A percentile compares a stretch with the other conserved stretches of the same genome.
These are phyloP conservation scores for Ophiorrhiza pumila DNA, from an alignment of 257 asterid species.

Conservation along the genomic window DNA sequence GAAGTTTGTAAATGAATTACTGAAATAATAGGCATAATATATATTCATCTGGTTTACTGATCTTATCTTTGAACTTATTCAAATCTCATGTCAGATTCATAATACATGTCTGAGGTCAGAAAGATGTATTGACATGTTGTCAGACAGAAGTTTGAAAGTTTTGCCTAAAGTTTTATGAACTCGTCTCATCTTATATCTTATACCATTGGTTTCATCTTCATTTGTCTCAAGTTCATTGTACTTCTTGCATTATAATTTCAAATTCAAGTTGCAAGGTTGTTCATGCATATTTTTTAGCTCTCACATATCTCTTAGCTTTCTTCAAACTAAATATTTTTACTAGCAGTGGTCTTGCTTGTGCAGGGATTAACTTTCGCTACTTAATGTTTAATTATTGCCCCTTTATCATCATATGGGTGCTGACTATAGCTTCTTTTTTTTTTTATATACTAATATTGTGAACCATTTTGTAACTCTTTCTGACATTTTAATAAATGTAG, in stretches of 20 bases:
- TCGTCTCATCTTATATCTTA: not conserved
- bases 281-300: not conserved
- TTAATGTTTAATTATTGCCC: not conserved
- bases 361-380: not conserved
- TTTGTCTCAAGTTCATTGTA: not conserved
- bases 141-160: not conserved
- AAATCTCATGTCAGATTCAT: not conserved
- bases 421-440: not conserved
- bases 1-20: not conserved
- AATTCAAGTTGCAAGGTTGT: not conserved
- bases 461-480: not conserved
- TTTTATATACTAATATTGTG: not conserved
- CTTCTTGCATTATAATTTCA: not conserved
- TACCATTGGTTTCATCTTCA: conserved; percentile 5
- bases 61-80: not conserved
- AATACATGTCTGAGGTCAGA: not conserved
- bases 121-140: conserved; percentile 4
- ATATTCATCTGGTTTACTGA: not conserved
- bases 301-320: not conserved
- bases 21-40: not conserved
- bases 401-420: not conserved
- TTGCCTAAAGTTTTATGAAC: not conserved
- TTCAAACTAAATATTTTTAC: not conserved
- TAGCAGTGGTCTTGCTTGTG: too few species aligned
- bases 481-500: conserved; percentile 33